A percentile compares a stretch with the other conserved stretches of the same genome.
Evolutionary conservation across 1,139 yeast genomes (phyloP).

Genomic region (Hyphopichia buzzinii): DNA sequence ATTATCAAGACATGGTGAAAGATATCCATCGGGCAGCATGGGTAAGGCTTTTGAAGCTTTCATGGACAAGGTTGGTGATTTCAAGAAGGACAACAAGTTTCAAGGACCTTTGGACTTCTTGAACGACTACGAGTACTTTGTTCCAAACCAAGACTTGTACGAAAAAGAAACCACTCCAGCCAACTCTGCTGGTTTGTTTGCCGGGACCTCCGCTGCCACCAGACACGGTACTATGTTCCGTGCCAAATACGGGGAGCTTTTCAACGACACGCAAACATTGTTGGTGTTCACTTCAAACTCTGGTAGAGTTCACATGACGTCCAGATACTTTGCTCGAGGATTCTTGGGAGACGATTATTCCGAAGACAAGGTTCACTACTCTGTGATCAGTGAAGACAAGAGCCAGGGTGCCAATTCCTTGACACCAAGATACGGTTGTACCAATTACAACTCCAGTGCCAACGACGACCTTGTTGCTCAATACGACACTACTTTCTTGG

Average conservation of each 20-base stretch:
- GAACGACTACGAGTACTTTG: constrained; percentile 27
- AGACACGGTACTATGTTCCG: constrained; percentile 33
- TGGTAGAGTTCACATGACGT: constrained; percentile 29
- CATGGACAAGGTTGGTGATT: constrained; percentile 11
- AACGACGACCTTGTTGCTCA: constrained; percentile 17
- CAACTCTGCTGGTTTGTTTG: constrained; percentile 20
- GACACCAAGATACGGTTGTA: constrained; percentile 24
- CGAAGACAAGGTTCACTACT: constrained; percentile 13
- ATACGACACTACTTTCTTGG: constrained; percentile 22
- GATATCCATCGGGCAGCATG: constrained; percentile 28
- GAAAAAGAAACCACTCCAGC: constrained; percentile 27
- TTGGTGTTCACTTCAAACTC: constrained; percentile 32
- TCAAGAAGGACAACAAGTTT: constrained; percentile 17
- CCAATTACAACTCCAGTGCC: constrained; percentile 17
- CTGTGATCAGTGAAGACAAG: constrained; percentile 22
- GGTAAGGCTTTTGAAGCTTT: constrained; percentile 23
- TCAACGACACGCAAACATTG: constrained; percentile 15
- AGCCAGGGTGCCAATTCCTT: constrained; percentile 27
- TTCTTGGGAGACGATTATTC: constrained; percentile 21
- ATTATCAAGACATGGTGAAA: constrained; percentile 36
- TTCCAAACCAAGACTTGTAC: constrained; percentile 20
- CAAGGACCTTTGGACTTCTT: constrained; percentile 24
- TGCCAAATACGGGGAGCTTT: constrained; percentile 25
- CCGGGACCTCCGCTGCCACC: constrained; percentile 22
- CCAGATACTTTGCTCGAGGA: constrained; percentile 30